Conservation (phyloP, 2,329 filamentous ascomycete species). For the Cadophora sp. region DNA sequence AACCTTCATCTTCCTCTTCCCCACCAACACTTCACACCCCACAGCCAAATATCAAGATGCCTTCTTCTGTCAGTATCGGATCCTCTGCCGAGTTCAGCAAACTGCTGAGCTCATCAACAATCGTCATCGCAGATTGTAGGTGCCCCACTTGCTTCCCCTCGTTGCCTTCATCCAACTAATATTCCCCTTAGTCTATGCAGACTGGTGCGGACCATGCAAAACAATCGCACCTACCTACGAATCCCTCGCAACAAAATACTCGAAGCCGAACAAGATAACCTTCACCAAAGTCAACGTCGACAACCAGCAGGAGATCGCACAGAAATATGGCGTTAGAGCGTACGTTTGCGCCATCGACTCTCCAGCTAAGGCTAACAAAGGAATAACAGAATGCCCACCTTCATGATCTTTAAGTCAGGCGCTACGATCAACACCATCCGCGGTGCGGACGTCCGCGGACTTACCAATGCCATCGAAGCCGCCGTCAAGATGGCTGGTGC, state of each 20-base stretch:
- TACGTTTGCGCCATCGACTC: conserved; percentile 47
- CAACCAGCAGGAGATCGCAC: conserved; percentile 76
- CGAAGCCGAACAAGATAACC: conserved; percentile 80
- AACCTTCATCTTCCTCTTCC: neutral
- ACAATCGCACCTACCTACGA: conserved; percentile 90
- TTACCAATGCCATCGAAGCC: conserved; percentile 79
- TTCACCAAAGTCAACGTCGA: conserved; percentile 96
- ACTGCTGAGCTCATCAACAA: conserved; percentile 73
- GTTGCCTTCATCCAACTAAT: conserved; percentile 41
- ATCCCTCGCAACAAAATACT: conserved; percentile 78
- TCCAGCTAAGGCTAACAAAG: conserved; percentile 23
- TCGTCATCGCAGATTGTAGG: conserved; percentile 92
- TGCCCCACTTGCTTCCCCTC: conserved; percentile 38
- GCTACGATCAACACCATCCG: conserved; percentile 76
- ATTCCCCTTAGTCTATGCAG: conserved; percentile 76
- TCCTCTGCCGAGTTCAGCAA: conserved; percentile 75
- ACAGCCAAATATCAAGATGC: conserved; percentile 32
- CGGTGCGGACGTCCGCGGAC: conserved; percentile 79
- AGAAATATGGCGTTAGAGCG: conserved; percentile 80
- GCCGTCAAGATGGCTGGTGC: conserved; percentile 59
- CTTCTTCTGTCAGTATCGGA: conserved; percentile 59
- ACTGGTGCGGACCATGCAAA: conserved; percentile 96
- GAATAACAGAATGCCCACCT: conserved; percentile 78
- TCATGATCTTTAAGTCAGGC: conserved; percentile 85
- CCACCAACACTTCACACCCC: conserved; percentile 1